Conservation (phyloP, 2,329 filamentous ascomycete species). For the Coniochaeta ligniaria region DNA sequence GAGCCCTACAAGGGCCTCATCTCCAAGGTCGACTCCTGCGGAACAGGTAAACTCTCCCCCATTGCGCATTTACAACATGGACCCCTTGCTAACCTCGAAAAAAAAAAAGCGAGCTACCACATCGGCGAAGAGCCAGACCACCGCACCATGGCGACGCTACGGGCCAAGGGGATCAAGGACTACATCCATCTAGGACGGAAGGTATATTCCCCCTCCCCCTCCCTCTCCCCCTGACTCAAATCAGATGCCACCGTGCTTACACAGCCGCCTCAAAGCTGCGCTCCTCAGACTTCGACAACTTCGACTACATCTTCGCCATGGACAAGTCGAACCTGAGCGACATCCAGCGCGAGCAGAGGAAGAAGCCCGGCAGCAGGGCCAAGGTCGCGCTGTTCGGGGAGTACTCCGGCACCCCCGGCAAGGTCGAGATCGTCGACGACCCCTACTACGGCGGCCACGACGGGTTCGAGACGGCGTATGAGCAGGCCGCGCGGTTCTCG, state of each 20-base stretch:
- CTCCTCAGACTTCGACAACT: slow-evolving; percentile 68
- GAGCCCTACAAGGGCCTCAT: slow-evolving; percentile 54
- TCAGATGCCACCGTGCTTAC: too few relatives aligned
- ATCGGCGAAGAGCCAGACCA: slow-evolving; percentile 68
- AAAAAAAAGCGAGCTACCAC: slow-evolving; percentile 68
- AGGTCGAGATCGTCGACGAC: slow-evolving; percentile 69
- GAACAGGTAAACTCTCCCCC: slow-evolving; percentile 49
- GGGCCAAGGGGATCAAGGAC: slow-evolving; percentile 64
- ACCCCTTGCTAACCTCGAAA: neutral
- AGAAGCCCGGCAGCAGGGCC: slow-evolving; percentile 51
- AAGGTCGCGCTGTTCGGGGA: slow-evolving; percentile 81
- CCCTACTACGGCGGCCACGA: slow-evolving; percentile 86
- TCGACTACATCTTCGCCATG: slow-evolving; percentile 96
- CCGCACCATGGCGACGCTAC: slow-evolving; percentile 75
- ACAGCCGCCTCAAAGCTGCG: too few relatives aligned
- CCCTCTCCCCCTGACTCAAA: too few relatives aligned
- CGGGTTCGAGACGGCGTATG: slow-evolving; percentile 80
- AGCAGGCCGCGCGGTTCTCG: slow-evolving; percentile 73
- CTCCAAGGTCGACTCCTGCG: slow-evolving; percentile 73
- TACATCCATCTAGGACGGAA: slow-evolving; percentile 75
- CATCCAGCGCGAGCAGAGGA: slow-evolving; percentile 51
- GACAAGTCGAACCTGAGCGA: slow-evolving; percentile 74
- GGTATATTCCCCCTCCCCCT: slow-evolving; percentile 36
- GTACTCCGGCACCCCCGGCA: slow-evolving; percentile 59
- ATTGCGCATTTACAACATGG: too few relatives aligned